Conservation (phyloP, 345 rosid species). For the Cardamine occulta region DNA sequence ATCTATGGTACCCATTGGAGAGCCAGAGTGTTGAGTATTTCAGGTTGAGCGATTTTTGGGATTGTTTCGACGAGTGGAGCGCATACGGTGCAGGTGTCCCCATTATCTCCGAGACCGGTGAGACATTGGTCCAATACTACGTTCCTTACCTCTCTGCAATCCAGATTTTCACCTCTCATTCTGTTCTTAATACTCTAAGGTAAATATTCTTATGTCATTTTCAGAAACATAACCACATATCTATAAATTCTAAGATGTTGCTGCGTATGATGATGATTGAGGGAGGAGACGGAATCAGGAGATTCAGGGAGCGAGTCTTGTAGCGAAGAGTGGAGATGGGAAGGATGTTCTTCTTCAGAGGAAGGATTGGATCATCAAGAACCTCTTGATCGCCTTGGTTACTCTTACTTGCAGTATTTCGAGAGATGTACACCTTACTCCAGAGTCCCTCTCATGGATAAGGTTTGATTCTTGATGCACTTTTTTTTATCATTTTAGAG, state of each 20-base stretch:
- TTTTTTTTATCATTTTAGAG: background rate
- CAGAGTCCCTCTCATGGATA: slow-evolving; percentile 96
- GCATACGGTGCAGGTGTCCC: slow-evolving; percentile 99
- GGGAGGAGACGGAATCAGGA: slow-evolving; percentile 66
- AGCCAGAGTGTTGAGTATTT: slow-evolving; percentile 75
- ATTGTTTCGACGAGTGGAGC: slow-evolving; percentile 92
- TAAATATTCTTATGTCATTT: slow-evolving; percentile 11
- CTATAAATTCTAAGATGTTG: slow-evolving; percentile 27
- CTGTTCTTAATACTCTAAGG: slow-evolving; percentile 65
- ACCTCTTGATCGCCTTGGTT: slow-evolving; percentile 71
- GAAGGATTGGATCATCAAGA: slow-evolving; percentile 82
- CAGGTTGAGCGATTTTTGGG: slow-evolving; percentile 82
- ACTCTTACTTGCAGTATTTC: slow-evolving; percentile 73
- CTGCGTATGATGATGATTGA: slow-evolving; percentile 20
- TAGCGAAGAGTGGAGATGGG: slow-evolving; percentile 84
- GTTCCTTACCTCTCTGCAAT: slow-evolving; percentile 97
- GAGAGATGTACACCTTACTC: slow-evolving; percentile 88
- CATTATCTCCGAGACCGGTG: slow-evolving; percentile 55
- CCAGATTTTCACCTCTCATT: slow-evolving; percentile 82
- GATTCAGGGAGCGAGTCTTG: slow-evolving; percentile 80
- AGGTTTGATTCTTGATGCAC: slow-evolving; percentile 52
- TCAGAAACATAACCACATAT: background rate
- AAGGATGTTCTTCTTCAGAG: slow-evolving; percentile 80
- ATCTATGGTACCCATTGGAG: slow-evolving; percentile 88
- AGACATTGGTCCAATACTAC: slow-evolving; percentile 85